Evolutionary conservation across 2,329 filamentous ascomycete genomes (phyloP).

Genomic region (Colletotrichum sp.): DNA sequence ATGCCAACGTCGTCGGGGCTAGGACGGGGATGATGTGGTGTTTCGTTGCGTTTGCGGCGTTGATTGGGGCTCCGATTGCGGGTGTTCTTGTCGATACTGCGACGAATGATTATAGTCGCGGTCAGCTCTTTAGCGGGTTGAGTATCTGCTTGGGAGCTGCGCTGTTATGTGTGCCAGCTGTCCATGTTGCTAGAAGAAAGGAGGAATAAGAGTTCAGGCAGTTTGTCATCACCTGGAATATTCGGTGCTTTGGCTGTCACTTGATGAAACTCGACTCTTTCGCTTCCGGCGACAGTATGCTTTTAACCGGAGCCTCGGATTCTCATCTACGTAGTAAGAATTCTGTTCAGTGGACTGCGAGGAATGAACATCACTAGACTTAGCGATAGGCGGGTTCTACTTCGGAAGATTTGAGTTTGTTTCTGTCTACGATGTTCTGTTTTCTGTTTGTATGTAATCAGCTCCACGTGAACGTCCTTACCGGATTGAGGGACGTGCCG

Average conservation of each 20-base stretch:
- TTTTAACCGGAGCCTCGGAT: fast-evolving
- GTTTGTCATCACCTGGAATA: fast-evolving
- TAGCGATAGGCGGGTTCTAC: not conserved
- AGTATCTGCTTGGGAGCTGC: not conserved
- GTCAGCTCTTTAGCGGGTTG: not conserved
- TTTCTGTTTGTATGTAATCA: not conserved
- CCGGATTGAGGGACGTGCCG: not conserved
- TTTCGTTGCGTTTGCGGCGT: not conserved
- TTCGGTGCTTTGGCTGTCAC: not conserved
- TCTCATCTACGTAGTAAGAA: not conserved
- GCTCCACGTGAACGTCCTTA: not conserved
- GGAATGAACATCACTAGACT: not conserved
- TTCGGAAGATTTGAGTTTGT: not conserved
- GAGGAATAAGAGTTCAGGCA: not conserved
- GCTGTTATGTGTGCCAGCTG: not conserved
- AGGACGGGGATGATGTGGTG: not conserved
- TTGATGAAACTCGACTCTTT: not conserved
- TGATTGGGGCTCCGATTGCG: not conserved
- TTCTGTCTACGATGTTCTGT: fast-evolving
- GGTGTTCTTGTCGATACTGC: not conserved
- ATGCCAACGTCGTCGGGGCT: not conserved
- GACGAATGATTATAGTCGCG: not conserved
- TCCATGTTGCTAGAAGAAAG: not conserved
- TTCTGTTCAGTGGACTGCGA: not conserved
- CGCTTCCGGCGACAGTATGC: fast-evolving